Base-by-base conservation (phyloP, 2,329 filamentous ascomycete genomes). In the Sporothrix variecibatus region DNA sequence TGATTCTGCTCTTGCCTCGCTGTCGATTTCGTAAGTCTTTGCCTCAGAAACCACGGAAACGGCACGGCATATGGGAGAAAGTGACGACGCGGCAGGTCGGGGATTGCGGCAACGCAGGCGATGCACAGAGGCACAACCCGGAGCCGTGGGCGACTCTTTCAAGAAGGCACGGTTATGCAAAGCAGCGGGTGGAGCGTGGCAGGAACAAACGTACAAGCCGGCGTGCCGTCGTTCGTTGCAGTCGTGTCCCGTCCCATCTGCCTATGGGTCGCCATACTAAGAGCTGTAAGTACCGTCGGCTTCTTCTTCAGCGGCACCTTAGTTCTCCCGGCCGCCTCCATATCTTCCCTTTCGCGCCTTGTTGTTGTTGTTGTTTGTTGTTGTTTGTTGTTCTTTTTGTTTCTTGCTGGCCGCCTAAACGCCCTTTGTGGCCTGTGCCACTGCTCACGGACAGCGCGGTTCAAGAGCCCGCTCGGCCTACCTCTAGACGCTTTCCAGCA, bases 111-210 rank as follows among this genome's bases (percentile, higher is more conserved):
- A n/a, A 3, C 11, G 15, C 1, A 74, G 64, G 64, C 3, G 53
- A 26, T 8, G 9, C 1, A 2, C n/a, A 74, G 23, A 2, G 70
- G 28, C 31, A 49, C n/a, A 7, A 58, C 64, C 0, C 38, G 46
- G 31, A 72, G 31, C 31, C 73, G 43, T 11, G 71, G 71, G 67
- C 28, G 74, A 75, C 65, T 73, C 71, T 11, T 75, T 49, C n/a
- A n/a, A n/a, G n/a, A 7, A 75, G 69, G 68, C 74, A 75, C 8
- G 69, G 15, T 23, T 9, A n/a, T 5, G 69, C 74, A 75, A n/a
- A n/a, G 64, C 74, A 75, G 62, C 74, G 72, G 1, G 74, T 75
- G 51, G 51, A 75, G 26, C 3, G 74, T 75, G 2, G 74, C 31
- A 75, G 28, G 20, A 72, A 75, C n/a, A n/a, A n/a, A 74, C 20